phyloP scores from a whole-genome alignment of 2,329 filamentous ascomycete genomes.

The Ophiostoma sp. region DNA sequence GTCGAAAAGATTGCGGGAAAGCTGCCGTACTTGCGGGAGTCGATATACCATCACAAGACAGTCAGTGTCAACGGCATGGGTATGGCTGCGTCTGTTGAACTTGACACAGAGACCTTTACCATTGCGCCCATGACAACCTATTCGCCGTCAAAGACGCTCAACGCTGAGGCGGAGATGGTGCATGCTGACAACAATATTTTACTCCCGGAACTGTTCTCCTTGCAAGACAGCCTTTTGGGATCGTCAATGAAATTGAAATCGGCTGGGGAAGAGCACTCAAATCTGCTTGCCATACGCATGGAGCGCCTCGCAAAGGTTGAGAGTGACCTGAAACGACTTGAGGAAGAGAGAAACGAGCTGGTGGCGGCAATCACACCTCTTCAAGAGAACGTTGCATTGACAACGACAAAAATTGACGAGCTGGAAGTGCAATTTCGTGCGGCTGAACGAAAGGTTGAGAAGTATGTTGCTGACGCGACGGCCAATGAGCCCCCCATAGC shows the following conservation, averaged over 20 bases:
- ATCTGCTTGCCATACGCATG: background rate
- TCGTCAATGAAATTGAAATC: background rate
- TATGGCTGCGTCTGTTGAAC: background rate
- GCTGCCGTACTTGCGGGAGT: background rate
- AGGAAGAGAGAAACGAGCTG: background rate
- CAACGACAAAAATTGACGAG: background rate
- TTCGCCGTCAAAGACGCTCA: background rate
- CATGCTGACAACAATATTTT: background rate
- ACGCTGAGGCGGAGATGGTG: background rate
- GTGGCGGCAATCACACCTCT: background rate
- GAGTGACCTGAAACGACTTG: background rate
- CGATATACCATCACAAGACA: background rate
- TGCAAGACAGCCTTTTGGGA: background rate
- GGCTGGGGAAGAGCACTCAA: background rate
- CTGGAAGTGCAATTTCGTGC: background rate
- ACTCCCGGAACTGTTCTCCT: background rate
- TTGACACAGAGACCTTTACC: background rate
- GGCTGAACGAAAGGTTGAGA: background rate
- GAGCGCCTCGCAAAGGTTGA: background rate
- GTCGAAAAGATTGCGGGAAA: background rate
- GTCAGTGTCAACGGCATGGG: background rate
- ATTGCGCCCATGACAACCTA: background rate
- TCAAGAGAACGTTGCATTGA: background rate
- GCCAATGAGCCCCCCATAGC: background rate
- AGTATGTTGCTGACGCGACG: background rate